These are phyloP conservation scores for carrot (Daucus carota) DNA, from an alignment of 129 eudicot species.

Conservation along the genomic window DNA sequence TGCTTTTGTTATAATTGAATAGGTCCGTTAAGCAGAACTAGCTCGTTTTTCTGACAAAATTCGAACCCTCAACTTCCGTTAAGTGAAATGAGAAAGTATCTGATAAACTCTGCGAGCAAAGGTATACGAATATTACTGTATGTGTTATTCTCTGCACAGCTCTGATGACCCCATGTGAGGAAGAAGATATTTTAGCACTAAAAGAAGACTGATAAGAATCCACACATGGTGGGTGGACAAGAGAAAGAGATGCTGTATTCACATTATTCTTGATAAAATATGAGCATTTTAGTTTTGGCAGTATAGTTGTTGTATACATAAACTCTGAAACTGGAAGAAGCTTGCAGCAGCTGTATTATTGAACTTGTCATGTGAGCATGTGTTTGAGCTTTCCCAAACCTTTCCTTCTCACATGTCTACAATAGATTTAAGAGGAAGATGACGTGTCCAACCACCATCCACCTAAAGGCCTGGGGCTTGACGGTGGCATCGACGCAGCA, in stretches of 20 bases:
- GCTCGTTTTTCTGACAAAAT: no score
- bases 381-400: conserved; percentile 14
- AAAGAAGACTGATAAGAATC: not conserved
- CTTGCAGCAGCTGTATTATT: not conserved
- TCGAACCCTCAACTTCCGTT: no score
- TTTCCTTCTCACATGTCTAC: conserved; percentile 8
- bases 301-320: not conserved
- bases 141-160: conserved; percentile 7
- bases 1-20: no score
- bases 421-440: not conserved
- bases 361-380: not conserved
- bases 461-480: not conserved
- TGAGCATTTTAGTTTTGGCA: not conserved
- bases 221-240: conserved; percentile 9
- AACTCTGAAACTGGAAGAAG: conserved; percentile 3
- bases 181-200: not conserved
- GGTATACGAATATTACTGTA: not conserved
- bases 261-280: not conserved
- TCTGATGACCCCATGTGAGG: conserved; percentile 8
- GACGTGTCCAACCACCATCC: conserved; percentile 11
- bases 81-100: no score
- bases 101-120: no score
- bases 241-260: not conserved
- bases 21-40: no score
- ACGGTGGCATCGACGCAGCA: not conserved